Evolutionary conservation across 1,284 basidiomycete genomes (phyloP).

Genomic region (Ceratobasidium theobromae): DNA sequence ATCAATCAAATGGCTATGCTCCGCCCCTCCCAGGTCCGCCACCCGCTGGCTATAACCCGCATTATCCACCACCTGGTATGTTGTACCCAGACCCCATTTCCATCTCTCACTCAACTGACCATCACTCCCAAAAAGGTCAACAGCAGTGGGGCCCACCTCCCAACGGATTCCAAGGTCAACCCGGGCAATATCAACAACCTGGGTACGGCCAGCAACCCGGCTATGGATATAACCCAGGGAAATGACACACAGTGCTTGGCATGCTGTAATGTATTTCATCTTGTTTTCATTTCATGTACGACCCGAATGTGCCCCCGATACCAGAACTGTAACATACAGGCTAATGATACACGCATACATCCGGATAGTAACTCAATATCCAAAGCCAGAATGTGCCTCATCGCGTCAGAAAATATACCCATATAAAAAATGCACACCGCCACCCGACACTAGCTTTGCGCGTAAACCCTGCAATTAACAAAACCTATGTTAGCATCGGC

Average conservation of each 20-base stretch:
- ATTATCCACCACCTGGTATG: conserved; percentile 22
- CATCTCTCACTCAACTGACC: no score
- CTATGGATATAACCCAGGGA: neutral
- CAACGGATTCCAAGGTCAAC: conserved; percentile 21
- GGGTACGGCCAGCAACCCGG: conserved; percentile 14
- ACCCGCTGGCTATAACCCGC: conserved; percentile 1
- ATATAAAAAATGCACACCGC: neutral
- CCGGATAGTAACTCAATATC: neutral
- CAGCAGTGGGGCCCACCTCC: conserved; percentile 19
- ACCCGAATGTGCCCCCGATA: neutral
- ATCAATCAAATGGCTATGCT: conserved; percentile 17
- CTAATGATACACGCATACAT: conserved; percentile 31
- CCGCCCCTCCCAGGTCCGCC: conserved; percentile 21
- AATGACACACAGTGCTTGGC: neutral
- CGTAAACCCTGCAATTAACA: neutral
- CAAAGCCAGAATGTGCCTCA: no score
- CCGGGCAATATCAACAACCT: conserved; percentile 28
- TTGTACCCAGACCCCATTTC: neutral
- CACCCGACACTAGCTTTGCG: neutral
- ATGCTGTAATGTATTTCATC: neutral
- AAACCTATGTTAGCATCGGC: no score
- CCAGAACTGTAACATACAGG: conserved; percentile 8
- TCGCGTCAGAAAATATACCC: neutral
- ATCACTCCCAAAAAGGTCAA: conserved; percentile 1
- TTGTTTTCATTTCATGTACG: neutral